These are phyloP conservation scores for Septoria linicola DNA, from an alignment of 2,329 filamentous ascomycete species.

Conservation along the genomic window DNA sequence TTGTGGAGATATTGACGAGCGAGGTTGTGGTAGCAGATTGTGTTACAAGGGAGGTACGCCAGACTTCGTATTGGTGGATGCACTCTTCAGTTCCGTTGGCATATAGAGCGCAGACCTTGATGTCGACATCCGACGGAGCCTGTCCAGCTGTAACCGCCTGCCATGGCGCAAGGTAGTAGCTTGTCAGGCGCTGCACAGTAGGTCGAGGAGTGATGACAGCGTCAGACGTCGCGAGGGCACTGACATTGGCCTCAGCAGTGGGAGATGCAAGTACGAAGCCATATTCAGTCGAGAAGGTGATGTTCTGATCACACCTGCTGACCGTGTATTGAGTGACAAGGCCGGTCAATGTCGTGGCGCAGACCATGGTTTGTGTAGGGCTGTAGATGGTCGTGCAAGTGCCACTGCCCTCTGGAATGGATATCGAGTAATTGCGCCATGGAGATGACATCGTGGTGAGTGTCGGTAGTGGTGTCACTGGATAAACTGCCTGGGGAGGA, in stretches of 20 bases:
- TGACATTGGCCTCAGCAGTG: constrained; percentile 27
- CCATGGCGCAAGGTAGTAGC: constrained; percentile 49
- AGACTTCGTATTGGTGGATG: constrained; percentile 44
- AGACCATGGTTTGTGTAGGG: constrained; percentile 44
- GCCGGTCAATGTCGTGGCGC: constrained; percentile 45
- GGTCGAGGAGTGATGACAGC: constrained; percentile 40
- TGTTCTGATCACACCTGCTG: constrained; percentile 45
- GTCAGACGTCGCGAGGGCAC: constrained; percentile 12
- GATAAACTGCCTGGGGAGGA: constrained; percentile 39
- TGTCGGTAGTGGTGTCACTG: constrained; percentile 32
- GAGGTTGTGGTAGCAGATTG: constrained; percentile 38
- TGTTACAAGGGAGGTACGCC: constrained; percentile 44
- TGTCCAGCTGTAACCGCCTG: constrained; percentile 43
- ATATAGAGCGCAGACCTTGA: constrained; percentile 43
- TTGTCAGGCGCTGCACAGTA: constrained; percentile 42
- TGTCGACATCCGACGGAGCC: constrained; percentile 42
- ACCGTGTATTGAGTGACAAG: constrained; percentile 44
- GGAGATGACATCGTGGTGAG: constrained; percentile 36
- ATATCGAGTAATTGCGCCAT: constrained; percentile 41
- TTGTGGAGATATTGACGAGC: constrained; percentile 43
- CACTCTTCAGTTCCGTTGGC: constrained; percentile 42
- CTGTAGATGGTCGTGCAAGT: constrained; percentile 45
- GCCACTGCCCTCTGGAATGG: constrained; percentile 35
- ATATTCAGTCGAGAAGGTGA: constrained; percentile 49
- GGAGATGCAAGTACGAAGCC: constrained; percentile 45